Evolutionary conservation across 352 stramenopile species (phyloP).

Genomic region (Globisporangium paroecandrum): DNA sequence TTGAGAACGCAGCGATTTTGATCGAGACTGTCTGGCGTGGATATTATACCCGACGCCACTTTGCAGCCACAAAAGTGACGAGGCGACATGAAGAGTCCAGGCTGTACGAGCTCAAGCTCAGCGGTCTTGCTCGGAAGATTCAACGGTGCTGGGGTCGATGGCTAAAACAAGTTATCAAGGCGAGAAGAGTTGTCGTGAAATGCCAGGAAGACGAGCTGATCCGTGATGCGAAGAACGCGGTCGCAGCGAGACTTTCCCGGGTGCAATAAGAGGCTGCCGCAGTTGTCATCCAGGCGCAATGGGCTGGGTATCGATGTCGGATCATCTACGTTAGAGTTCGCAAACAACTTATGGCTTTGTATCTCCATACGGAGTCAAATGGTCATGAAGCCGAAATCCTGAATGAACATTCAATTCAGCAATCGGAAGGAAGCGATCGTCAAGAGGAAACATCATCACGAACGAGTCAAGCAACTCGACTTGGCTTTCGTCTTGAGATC

Average conservation of each 20-base stretch:
- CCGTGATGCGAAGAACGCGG: slow-evolving; percentile 21
- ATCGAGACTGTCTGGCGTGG: slow-evolving; percentile 19
- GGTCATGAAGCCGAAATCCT: not conserved
- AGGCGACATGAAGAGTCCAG: slow-evolving; percentile 3
- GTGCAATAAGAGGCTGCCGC: slow-evolving; percentile 13
- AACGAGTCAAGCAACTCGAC: not conserved
- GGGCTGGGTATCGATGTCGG: slow-evolving; percentile 12
- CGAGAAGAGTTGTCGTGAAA: slow-evolving; percentile 31
- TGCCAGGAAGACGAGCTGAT: slow-evolving; percentile 32
- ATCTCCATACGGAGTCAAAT: not conserved
- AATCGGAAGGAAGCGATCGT: not conserved
- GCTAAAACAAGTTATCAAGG: slow-evolving; percentile 21
- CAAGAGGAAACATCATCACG: not conserved
- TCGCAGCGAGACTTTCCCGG: not conserved
- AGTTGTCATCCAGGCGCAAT: slow-evolving; percentile 12
- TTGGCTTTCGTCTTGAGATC: slow-evolving; percentile 20
- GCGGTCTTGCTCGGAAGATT: slow-evolving; percentile 13
- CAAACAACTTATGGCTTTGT: not conserved
- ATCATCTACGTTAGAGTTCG: slow-evolving; percentile 10
- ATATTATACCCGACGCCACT: slow-evolving; percentile 9
- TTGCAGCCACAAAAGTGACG: not conserved
- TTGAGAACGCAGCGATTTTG: slow-evolving; percentile 8
- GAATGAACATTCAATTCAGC: not conserved
- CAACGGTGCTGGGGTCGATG: slow-evolving; percentile 31
- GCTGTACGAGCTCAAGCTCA: slow-evolving; percentile 12